Evolutionary conservation across 2,329 filamentous ascomycete genomes (phyloP), one percentile per base, ranked within the genome.

Genomic region (Fusarium cicatricum): DNA sequence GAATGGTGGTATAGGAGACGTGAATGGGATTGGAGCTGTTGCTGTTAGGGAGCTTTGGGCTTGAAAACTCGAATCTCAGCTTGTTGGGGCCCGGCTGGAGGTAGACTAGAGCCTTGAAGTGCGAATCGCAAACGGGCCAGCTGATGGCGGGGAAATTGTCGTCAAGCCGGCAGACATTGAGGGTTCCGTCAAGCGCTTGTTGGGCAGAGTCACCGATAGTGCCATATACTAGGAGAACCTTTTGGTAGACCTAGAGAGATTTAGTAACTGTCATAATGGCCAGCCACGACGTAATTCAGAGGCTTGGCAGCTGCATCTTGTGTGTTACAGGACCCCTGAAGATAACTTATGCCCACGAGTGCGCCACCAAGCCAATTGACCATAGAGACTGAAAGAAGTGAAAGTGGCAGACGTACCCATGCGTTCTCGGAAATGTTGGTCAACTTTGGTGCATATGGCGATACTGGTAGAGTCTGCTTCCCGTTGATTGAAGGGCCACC

Each of bases 61-160:
- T 95, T 40, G 83, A 83, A 71, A 97, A 98, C 71, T 97, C 94
- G 64, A 98, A 89, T 19, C 91, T 89, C 26, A 98, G 77, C 65
- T 86, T 88, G 75, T 99, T 99, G 49, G 91, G 90, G 1, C 95
- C 95, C 5, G 95, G 93, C 61, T 90, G 86, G n/a, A 99, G 84
- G 74, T 97, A 92, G 10, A 97, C 83, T 26, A 98, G 80, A 5
- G 90, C 90, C 77, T 98, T 98, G 82, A 97, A 98, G 73, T 93
- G 88, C 3, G 91, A 96, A 60, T 92, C 89, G 71, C 82, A 89
- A 11, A 97, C 94, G 1, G 93, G 94, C 93, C 94, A 98, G 64
- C 82, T 83, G 11, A 87, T 90, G 0, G 90, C 79, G 7, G 94
- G 93, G 72, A 97, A 97, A 58, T 80, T 86, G 72, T 96, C 92